Conservation (phyloP, 1,284 basidiomycete species). For the Agroathelia rolfsii region DNA sequence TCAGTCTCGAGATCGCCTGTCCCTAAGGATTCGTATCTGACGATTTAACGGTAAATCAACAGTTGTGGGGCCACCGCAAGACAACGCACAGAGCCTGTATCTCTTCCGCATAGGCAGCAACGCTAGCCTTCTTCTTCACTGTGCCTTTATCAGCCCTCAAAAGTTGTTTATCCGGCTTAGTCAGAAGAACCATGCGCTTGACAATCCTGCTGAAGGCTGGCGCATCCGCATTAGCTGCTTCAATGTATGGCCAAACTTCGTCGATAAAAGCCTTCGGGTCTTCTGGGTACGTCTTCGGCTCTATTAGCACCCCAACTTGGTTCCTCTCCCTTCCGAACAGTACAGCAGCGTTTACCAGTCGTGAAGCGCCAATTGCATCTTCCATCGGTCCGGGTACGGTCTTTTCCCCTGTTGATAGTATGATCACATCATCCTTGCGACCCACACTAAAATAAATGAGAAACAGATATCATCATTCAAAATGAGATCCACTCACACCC, state of each 20-base stretch:
- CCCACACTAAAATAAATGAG: slow-evolving; percentile 5
- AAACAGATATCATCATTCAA: neutral
- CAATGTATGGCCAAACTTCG: slow-evolving; percentile 26
- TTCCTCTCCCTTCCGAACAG: slow-evolving; percentile 7
- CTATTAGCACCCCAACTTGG: slow-evolving; percentile 9
- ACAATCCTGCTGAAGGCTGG: slow-evolving; percentile 31
- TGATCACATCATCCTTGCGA: slow-evolving; percentile 7
- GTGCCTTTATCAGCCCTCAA: slow-evolving; percentile 28
- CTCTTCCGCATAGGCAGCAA: slow-evolving; percentile 22
- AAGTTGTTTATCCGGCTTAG: slow-evolving; percentile 22
- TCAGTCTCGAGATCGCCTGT: no score
- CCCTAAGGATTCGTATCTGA: no score
- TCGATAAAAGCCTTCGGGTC: slow-evolving; percentile 24
- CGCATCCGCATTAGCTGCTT: slow-evolving; percentile 29
- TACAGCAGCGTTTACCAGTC: slow-evolving; percentile 4
- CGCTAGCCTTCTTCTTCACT: slow-evolving; percentile 25
- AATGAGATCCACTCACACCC: slow-evolving; percentile 8
- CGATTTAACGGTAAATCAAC: no score
- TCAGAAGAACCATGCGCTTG: slow-evolving; percentile 31
- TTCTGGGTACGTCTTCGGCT: slow-evolving; percentile 16
- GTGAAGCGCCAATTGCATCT: slow-evolving; percentile 5
- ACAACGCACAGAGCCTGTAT: slow-evolving; percentile 27
- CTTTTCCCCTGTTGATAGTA: slow-evolving; percentile 8
- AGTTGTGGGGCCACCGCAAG: no score
- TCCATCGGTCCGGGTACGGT: slow-evolving; percentile 5